Conservation (phyloP, 495 filamentous ascomycete genomes). For the Penicillium paxilli region DNA sequence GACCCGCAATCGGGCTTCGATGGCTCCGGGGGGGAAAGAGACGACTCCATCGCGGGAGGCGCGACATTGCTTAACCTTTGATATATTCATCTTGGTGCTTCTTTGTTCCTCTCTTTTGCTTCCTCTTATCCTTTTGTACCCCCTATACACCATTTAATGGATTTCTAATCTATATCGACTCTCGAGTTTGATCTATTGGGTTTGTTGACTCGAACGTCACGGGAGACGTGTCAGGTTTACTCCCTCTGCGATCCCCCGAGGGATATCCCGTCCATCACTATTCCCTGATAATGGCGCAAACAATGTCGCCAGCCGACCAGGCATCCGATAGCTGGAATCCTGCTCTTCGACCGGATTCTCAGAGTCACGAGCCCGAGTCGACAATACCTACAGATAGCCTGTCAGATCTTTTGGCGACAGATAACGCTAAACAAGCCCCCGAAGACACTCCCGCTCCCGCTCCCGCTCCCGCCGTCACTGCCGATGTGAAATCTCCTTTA, state of each 20-base stretch:
- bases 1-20: not conserved
- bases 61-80: slow-evolving; percentile 7
- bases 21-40: too few relatives aligned
- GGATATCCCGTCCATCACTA: slow-evolving; percentile 7
- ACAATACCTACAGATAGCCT: slow-evolving; percentile 3
- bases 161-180: slow-evolving; percentile 12
- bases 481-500: slow-evolving; percentile 17
- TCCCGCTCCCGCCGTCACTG: not conserved
- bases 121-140: slow-evolving; percentile 6
- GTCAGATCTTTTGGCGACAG: slow-evolving; percentile 11
- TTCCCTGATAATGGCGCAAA: slow-evolving; percentile 19
- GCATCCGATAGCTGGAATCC: slow-evolving; percentile 42
- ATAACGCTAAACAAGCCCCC: slow-evolving; percentile 15
- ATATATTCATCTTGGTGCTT: slow-evolving; percentile 8
- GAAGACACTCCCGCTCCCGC: not conserved
- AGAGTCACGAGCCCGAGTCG: slow-evolving; percentile 7
- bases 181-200: slow-evolving; percentile 8
- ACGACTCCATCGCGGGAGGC: slow-evolving; percentile 7
- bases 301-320: slow-evolving; percentile 18
- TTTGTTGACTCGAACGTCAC: slow-evolving; percentile 32
- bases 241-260: slow-evolving; percentile 8
- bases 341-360: slow-evolving; percentile 34
- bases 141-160: slow-evolving; percentile 17
- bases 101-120: slow-evolving; percentile 12
- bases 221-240: slow-evolving; percentile 34